Evolutionary conservation across 2,329 filamentous ascomycete species (phyloP).

Genomic region (Teratosphaeria zuluensis): DNA sequence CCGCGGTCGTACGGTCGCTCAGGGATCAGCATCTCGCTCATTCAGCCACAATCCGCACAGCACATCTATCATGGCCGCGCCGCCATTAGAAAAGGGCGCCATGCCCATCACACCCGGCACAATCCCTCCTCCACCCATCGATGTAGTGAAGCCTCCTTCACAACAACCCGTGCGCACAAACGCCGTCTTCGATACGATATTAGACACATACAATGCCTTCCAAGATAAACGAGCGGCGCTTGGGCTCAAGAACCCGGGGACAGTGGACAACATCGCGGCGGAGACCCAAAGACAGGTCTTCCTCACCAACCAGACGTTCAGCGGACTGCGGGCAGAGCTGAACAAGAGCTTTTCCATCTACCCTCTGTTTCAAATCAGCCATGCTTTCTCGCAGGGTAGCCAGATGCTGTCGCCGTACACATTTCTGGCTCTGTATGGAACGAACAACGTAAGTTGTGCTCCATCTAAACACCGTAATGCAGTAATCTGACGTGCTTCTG

Average conservation of each 20-base stretch:
- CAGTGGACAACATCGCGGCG: slow-evolving; percentile 76
- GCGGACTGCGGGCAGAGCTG: slow-evolving; percentile 87
- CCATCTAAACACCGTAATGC: neutral
- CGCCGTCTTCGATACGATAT: slow-evolving; percentile 21
- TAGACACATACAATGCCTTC: slow-evolving; percentile 70
- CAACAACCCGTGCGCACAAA: slow-evolving; percentile 17
- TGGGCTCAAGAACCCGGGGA: slow-evolving; percentile 84
- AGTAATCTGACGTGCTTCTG: slow-evolving; percentile 6
- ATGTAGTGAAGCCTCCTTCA: slow-evolving; percentile 13
- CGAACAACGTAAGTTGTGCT: slow-evolving; percentile 59
- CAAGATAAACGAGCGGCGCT: slow-evolving; percentile 78
- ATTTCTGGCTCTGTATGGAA: slow-evolving; percentile 89
- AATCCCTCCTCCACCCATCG: slow-evolving; percentile 10
- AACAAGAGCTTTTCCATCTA: slow-evolving; percentile 93
- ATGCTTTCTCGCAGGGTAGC: slow-evolving; percentile 86
- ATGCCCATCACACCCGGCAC: slow-evolving; percentile 12
- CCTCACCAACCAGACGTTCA: slow-evolving; percentile 94
- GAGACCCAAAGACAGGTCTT: slow-evolving; percentile 96
- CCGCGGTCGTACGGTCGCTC: neutral
- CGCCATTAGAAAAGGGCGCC: slow-evolving; percentile 18
- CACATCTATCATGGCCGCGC: slow-evolving; percentile 7
- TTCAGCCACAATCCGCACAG: neutral
- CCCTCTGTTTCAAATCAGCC: slow-evolving; percentile 93
- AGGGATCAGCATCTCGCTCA: neutral
- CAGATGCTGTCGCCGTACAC: slow-evolving; percentile 89